These are phyloP conservation scores for Coelastrella sp. DNA, from an alignment of 139 green algal species.

Conservation along the genomic window DNA sequence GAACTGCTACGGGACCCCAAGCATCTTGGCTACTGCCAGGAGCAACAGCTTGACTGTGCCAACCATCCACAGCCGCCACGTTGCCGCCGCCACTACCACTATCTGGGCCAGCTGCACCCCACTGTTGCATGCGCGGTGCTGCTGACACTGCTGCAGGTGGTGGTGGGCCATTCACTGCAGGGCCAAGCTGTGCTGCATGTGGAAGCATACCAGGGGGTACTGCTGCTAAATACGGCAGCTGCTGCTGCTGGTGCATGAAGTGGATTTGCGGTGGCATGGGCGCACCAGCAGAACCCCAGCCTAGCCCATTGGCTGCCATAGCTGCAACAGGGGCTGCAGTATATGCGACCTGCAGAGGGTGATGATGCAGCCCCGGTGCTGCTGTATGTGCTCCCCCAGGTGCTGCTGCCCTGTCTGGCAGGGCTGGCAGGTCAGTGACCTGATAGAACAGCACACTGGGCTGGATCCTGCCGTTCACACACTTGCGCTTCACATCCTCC, in stretches of 20 bases:
- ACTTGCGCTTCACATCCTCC: slow-evolving; percentile 72
- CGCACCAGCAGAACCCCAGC: not conserved
- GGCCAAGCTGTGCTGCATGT: not conserved
- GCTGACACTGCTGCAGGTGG: not conserved
- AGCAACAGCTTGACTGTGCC: not conserved
- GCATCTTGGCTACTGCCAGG: not conserved
- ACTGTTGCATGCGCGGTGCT: not conserved
- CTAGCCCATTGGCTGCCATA: not conserved
- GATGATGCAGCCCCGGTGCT: not conserved
- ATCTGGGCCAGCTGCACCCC: not conserved
- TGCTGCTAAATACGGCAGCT: not conserved
- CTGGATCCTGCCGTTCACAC: slow-evolving; percentile 76
- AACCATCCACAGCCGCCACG: not conserved
- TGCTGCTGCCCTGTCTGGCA: not conserved
- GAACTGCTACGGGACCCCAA: not conserved
- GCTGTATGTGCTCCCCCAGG: not conserved
- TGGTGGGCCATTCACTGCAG: not conserved
- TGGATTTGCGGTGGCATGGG: not conserved
- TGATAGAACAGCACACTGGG: slow-evolving; percentile 73
- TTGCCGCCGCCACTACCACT: not conserved
- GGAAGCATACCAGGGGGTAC: not conserved
- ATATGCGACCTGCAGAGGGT: not conserved
- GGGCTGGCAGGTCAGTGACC: slow-evolving; percentile 1
- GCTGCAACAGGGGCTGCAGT: not conserved
- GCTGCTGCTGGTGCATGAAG: slow-evolving; percentile 1